phyloP scores from a whole-genome alignment of 306 rosid species.

The Rosa persica region DNA sequence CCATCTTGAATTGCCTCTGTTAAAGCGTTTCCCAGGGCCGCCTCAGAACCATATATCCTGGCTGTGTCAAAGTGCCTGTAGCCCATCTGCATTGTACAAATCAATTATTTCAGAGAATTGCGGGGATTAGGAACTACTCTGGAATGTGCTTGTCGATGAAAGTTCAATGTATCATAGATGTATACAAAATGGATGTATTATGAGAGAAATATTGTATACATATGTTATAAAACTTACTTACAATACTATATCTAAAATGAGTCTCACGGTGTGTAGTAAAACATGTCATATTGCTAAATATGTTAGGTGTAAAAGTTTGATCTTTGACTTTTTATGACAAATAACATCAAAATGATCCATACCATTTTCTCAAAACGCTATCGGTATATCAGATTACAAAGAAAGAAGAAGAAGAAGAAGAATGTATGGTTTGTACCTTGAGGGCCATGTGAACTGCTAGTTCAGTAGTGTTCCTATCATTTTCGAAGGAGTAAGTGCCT shows the following conservation, averaged over 20 bases:
- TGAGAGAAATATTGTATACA: neutral
- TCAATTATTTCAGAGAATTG: neutral
- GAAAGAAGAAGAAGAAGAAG: neutral
- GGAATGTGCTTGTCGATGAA: neutral
- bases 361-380: neutral
- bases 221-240: neutral
- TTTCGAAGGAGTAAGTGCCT: conserved; percentile 76
- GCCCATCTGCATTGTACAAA: conserved; percentile 57
- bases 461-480: conserved; percentile 55
- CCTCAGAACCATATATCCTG: conserved; percentile 79
- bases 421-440: conserved; percentile 42
- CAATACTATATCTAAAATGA: neutral
- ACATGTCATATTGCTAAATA: neutral
- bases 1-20: conserved; percentile 45
- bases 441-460: conserved; percentile 74
- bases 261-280: neutral
- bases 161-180: neutral
- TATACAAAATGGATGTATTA: neutral
- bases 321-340: too few species aligned
- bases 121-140: neutral
- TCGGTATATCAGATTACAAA: neutral
- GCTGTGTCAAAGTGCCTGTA: conserved; percentile 92
- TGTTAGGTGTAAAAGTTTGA: neutral
- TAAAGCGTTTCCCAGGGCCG: conserved; percentile 68
- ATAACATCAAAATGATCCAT: too few species aligned